Evolutionary conservation across 495 filamentous ascomycete genomes (phyloP), one percentile per base, ranked within the genome.

Genomic region (Penicillium lagena): DNA sequence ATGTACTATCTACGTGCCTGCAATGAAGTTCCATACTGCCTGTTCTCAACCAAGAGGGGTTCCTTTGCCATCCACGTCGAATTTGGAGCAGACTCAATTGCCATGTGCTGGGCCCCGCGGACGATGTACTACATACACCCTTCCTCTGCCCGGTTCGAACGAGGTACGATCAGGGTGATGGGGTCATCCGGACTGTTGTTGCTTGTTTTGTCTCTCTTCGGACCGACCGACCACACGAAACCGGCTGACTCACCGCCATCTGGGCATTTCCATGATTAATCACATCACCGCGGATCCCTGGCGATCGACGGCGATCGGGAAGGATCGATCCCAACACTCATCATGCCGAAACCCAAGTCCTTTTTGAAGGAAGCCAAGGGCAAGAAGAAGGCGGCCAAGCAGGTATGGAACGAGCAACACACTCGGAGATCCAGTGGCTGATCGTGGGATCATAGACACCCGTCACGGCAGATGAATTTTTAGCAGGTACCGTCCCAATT

Each of bases 401-500:
- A 66, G 58, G 66, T 69, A 59, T 9, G 47, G 9, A 32, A 38
- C 42, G 15, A 33, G 38, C n/a, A n/a, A 9, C 7, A 35, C 7
- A 35, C 39, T 13, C 15, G 15, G 29, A 1, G 7, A 34, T 38
- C 12, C 9, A 11, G 4, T 12, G 7, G 10, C 29, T 29, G n/a
- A 36, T 28, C 27, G 27, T 44, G 6, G 32, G 14, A 41, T 42
- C 29, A 42, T 51, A 82, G 73, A 64, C 52, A 4, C 79, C 79
- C 7, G 66, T 76, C 45, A 76, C 77, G 3, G 79, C 78, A 38
- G 78, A 83, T 69, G 79, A 84, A 43, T 83, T 71, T 50, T 64
- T 83, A 38, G 80, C 73, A 39, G 75, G 79, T 78, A 17, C 9
- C 34, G 8, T 30, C 29, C 9, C 9, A 10, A 37, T 37, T 12